Conservation (phyloP, 169 alveolate genomes). For the Cryptosporidium tyzzeri region DNA sequence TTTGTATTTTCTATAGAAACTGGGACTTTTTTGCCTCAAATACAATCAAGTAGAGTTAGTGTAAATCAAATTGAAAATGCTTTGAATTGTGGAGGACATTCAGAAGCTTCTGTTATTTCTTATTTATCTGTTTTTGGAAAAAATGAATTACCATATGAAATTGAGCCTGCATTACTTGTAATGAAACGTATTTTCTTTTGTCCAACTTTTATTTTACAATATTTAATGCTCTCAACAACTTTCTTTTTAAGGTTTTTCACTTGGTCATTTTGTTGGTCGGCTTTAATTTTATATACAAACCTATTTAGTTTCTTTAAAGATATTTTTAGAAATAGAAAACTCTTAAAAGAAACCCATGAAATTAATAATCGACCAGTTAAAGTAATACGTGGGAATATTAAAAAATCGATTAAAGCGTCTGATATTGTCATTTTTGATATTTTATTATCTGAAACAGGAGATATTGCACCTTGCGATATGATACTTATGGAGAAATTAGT, state of each 20-base stretch:
- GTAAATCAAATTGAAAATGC: not conserved
- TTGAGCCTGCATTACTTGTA: not conserved
- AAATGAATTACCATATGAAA: not conserved
- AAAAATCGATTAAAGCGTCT: conserved; percentile 9
- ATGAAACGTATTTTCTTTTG: conserved; percentile 9
- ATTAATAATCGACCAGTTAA: not conserved
- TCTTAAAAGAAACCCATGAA: not conserved
- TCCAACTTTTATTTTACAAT: conserved; percentile 39
- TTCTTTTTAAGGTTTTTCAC: conserved; percentile 41
- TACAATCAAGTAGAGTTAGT: conserved; percentile 14
- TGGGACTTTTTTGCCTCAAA: conserved; percentile 36
- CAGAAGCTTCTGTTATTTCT: conserved; percentile 7
- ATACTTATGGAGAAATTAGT: conserved; percentile 86
- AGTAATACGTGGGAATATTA: conserved; percentile 17
- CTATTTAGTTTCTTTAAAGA: conserved; percentile 19
- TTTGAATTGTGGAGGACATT: conserved; percentile 34
- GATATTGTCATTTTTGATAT: conserved; percentile 52
- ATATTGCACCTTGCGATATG: conserved; percentile 88
- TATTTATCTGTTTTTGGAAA: conserved; percentile 46
- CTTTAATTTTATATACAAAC: conserved; percentile 37
- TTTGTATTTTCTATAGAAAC: conserved; percentile 41
- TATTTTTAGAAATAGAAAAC: not conserved
- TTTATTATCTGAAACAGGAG: not conserved
- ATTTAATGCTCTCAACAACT: conserved; percentile 57
- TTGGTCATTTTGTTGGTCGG: conserved; percentile 58